Evolutionary conservation across 2,329 filamentous ascomycete species (phyloP).

Genomic region (Trichoderma breve): DNA sequence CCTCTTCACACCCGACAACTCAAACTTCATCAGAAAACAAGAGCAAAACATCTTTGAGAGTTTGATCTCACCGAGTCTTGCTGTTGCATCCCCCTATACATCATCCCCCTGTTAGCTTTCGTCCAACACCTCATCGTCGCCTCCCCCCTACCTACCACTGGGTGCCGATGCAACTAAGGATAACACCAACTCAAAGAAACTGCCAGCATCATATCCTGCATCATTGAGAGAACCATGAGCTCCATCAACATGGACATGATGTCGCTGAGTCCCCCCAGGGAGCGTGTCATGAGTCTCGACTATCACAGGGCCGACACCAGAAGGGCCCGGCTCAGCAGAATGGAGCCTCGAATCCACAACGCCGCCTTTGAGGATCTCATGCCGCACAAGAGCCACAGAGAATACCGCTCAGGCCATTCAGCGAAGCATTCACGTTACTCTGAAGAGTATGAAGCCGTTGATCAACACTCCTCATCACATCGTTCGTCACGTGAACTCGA

Average conservation of each 20-base stretch:
- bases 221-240: not conserved
- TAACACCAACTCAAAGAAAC: not conserved
- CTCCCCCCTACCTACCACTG: not conserved
- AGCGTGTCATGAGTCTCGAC: not conserved
- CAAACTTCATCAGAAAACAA: not conserved
- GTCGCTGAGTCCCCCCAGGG: not conserved
- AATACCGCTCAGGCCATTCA: not conserved
- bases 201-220: not conserved
- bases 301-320: not conserved
- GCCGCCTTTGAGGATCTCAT: not conserved
- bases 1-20: slow-evolving; percentile 3
- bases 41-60: slow-evolving; percentile 1
- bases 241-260: slow-evolving; percentile 14
- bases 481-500: slow-evolving; percentile 17
- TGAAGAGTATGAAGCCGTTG: slow-evolving; percentile 6
- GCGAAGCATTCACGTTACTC: slow-evolving; percentile 2
- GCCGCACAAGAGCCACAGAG: slow-evolving; percentile 3
- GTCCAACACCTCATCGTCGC: not conserved
- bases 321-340: not conserved
- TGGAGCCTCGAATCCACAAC: not conserved
- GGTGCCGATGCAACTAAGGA: not conserved
- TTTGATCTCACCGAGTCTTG: not conserved
- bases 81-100: not conserved
- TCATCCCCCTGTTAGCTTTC: not conserved
- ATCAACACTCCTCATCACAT: not conserved